Percentiles rank a stretch among this genome's conserved stretches.
phyloP scores from a whole-genome alignment of 2,329 filamentous ascomycete species.

The Cercospora sesami region DNA sequence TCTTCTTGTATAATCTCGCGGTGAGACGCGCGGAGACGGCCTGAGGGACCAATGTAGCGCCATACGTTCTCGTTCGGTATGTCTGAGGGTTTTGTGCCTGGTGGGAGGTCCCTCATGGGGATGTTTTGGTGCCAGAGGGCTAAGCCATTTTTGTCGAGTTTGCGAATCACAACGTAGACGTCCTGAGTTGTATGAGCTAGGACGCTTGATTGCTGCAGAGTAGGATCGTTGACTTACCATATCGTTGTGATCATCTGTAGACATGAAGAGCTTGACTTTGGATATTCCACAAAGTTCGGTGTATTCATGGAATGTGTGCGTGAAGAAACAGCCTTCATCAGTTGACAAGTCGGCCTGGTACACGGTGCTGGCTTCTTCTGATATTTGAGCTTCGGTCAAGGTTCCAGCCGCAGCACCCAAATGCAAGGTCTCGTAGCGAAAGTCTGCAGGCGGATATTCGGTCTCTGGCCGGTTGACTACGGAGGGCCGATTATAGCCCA shows the following conservation, averaged over 20 bases:
- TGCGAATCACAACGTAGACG: slow-evolving; percentile 23
- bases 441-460: background rate
- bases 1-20: background rate
- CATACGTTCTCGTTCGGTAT: background rate
- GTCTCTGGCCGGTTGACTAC: background rate
- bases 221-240: background rate
- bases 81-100: background rate
- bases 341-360: background rate
- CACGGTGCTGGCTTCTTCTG: slow-evolving; percentile 2
- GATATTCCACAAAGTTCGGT: slow-evolving; percentile 48
- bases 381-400: background rate
- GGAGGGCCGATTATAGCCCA: slow-evolving; percentile 10
- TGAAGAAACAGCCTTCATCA: slow-evolving; percentile 35
- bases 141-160: slow-evolving; percentile 8
- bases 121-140: background rate
- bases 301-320: slow-evolving; percentile 42
- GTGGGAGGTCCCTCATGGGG: background rate
- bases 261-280: slow-evolving; percentile 50
- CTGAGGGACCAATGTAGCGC: background rate
- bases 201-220: background rate
- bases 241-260: slow-evolving; percentile 24
- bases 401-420: background rate
- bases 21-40: background rate
- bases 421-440: background rate
- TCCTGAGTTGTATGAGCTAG: background rate